Conservation (phyloP, 2,329 filamentous ascomycete genomes). For the Aspergillus fijiensis region DNA sequence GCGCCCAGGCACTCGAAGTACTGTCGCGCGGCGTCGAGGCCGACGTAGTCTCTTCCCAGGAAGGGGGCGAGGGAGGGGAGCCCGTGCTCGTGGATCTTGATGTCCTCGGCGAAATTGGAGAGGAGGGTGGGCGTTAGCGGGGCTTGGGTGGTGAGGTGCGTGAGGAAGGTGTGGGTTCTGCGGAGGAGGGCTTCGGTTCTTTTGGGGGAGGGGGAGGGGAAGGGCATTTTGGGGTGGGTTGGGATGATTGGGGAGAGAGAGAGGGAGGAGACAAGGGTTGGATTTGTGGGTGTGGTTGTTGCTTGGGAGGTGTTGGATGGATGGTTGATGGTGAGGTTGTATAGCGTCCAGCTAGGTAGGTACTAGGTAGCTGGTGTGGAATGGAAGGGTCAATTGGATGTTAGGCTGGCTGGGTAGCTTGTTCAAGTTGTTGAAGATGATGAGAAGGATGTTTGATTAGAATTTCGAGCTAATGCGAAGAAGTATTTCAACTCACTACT, state of each 20-base stretch:
- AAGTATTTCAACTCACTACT: too few species aligned
- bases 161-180: slow-evolving; percentile 28
- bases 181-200: not conserved
- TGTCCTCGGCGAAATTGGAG: slow-evolving; percentile 32
- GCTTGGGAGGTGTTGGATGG: not conserved
- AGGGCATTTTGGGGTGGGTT: not conserved
- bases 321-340: not conserved
- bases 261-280: not conserved
- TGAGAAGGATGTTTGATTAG: too few species aligned
- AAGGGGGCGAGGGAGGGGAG: slow-evolving; percentile 42
- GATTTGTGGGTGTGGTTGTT: not conserved
- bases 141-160: slow-evolving; percentile 29
- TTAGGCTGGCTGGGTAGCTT: too few species aligned
- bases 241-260: too few species aligned
- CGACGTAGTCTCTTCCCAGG: slow-evolving; percentile 43
- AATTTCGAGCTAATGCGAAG: too few species aligned
- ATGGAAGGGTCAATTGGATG: too few species aligned
- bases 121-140: slow-evolving; percentile 30
- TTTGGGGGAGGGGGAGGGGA: not conserved
- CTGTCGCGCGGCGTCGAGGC: slow-evolving; percentile 31
- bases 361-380: too few species aligned
- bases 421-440: too few species aligned
- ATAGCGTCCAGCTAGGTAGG: too few species aligned
- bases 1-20: slow-evolving; percentile 40
- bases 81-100: slow-evolving; percentile 42